These are phyloP conservation scores for Gossypium australe DNA, from an alignment of 345 rosid genomes.

Conservation along the genomic window DNA sequence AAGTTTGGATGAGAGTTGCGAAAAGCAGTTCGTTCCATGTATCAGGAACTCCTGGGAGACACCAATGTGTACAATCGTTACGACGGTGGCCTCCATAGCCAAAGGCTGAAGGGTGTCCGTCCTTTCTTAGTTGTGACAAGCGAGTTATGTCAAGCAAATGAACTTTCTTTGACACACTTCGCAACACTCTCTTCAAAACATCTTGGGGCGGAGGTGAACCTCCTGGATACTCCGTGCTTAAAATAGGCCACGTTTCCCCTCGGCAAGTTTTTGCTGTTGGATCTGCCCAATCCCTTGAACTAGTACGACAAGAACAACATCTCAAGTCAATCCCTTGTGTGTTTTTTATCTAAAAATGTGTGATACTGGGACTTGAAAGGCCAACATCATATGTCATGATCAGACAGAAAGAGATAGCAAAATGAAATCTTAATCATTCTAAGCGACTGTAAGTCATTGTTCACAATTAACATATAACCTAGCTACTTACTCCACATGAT, in stretches of 20 bases:
- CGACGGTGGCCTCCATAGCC: slow-evolving; percentile 22
- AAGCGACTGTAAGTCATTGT: not conserved
- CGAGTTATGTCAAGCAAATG: slow-evolving; percentile 35
- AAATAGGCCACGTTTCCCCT: slow-evolving; percentile 25
- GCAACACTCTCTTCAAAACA: slow-evolving; percentile 14
- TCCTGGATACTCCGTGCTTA: slow-evolving; percentile 12
- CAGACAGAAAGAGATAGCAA: no score
- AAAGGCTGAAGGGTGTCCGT: not conserved
- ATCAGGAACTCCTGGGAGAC: slow-evolving; percentile 42
- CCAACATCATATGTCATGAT: no score
- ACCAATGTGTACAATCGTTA: slow-evolving; percentile 56
- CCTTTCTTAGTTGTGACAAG: slow-evolving; percentile 33
- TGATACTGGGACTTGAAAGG: no score
- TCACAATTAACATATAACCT: not conserved
- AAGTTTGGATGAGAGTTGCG: slow-evolving; percentile 11
- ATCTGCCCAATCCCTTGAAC: slow-evolving; percentile 34
- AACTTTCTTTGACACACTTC: slow-evolving; percentile 26
- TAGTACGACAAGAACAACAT: not conserved
- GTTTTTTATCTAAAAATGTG: no score
- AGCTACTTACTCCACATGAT: not conserved
- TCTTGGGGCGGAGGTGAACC: slow-evolving; percentile 28
- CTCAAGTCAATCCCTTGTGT: not conserved
- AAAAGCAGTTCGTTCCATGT: slow-evolving; percentile 22
- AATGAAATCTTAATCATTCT: not conserved
- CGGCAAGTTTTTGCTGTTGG: slow-evolving; percentile 23